Evolutionary conservation across 2,329 filamentous ascomycete species (phyloP).

Genomic region (Penicillium janthinellum): DNA sequence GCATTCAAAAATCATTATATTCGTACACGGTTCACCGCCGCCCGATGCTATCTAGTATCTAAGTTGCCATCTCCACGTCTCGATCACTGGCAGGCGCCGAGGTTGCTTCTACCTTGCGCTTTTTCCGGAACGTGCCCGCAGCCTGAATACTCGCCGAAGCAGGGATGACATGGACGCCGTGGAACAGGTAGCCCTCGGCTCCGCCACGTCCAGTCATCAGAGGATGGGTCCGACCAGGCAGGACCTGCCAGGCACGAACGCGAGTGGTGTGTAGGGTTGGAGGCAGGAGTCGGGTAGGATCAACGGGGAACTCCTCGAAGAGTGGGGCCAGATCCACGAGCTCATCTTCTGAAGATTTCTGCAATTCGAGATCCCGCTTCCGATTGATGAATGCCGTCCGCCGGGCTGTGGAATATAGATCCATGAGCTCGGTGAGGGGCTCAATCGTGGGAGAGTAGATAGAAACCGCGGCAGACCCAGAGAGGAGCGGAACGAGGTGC

Average conservation of each 20-base stretch:
- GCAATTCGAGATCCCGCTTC: constrained; percentile 34
- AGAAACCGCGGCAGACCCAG: constrained; percentile 79
- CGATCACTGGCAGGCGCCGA: constrained; percentile 28
- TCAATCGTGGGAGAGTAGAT: constrained; percentile 84
- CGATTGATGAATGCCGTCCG: constrained; percentile 67
- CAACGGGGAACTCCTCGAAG: constrained; percentile 76
- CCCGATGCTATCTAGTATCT: constrained; percentile 6
- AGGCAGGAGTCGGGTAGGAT: constrained; percentile 80
- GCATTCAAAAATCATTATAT: constrained; percentile 18
- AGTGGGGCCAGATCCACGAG: constrained; percentile 27
- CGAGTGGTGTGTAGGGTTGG: constrained; percentile 79
- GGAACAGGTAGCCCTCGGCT: constrained; percentile 87
- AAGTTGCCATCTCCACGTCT: constrained; percentile 37
- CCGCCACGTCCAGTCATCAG: constrained; percentile 88
- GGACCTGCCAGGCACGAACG: constrained; percentile 81
- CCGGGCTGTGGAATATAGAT: constrained; percentile 80
- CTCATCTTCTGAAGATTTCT: constrained; percentile 13
- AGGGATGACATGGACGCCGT: constrained; percentile 77
- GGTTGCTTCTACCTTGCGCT: constrained; percentile 60
- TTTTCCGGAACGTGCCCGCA: constrained; percentile 69
- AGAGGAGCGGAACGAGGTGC: constrained; percentile 74
- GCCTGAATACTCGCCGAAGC: constrained; percentile 79
- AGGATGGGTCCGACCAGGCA: constrained; percentile 89
- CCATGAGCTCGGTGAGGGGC: constrained; percentile 73
- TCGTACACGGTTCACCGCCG: constrained; percentile 19